Evolutionary conservation across 805 yeast genomes (phyloP).

Genomic region (Kodamaea neixiangensis): DNA sequence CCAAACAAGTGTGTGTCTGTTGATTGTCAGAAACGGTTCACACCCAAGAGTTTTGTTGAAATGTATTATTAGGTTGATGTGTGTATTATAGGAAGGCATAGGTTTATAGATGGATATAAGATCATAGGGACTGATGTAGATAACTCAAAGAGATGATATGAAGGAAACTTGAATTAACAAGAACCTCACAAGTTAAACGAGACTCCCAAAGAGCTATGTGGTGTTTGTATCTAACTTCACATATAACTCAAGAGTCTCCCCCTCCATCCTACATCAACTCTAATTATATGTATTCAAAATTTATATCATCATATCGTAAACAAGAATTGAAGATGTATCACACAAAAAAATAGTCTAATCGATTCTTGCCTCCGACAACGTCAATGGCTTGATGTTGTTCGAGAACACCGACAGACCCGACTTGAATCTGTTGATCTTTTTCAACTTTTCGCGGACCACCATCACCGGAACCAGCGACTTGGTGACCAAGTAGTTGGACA

Average conservation of each 20-base stretch:
- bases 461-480: slow-evolving; percentile 74
- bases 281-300: not conserved
- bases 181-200: too few relatives aligned
- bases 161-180: too few relatives aligned
- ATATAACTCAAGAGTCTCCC: not conserved
- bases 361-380: slow-evolving; percentile 49
- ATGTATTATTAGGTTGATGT: slow-evolving; percentile 29
- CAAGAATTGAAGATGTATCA: not conserved
- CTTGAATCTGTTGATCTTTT: slow-evolving; percentile 62
- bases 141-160: too few relatives aligned
- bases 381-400: slow-evolving; percentile 55
- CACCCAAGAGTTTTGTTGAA: slow-evolving; percentile 54
- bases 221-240: too few relatives aligned
- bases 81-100: not conserved
- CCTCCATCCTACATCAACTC: not conserved
- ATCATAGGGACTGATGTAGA: not conserved
- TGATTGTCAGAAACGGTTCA: slow-evolving; percentile 47
- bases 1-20: slow-evolving; percentile 60
- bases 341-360: slow-evolving; percentile 24
- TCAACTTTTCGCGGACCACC: slow-evolving; percentile 75
- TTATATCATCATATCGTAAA: slow-evolving; percentile 4
- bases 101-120: not conserved
- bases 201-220: too few relatives aligned
- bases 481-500: slow-evolving; percentile 71
- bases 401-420: slow-evolving; percentile 51